Conservation (phyloP, 1,139 yeast species). For the Candida sp. region DNA sequence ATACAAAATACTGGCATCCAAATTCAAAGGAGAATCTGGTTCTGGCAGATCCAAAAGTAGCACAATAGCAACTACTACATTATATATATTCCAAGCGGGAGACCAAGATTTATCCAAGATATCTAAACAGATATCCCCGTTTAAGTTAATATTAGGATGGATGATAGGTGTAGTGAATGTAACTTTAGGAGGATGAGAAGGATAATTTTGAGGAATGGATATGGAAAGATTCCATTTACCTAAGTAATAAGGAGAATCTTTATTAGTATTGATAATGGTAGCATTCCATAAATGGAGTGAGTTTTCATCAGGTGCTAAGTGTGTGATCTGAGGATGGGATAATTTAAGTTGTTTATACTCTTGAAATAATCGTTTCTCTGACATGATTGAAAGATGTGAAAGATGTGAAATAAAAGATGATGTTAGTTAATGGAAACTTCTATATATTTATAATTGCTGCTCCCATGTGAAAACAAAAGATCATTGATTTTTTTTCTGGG, state of each 20-base stretch:
- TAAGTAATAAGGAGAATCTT: slow-evolving; percentile 39
- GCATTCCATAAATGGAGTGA: slow-evolving; percentile 61
- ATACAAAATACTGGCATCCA: slow-evolving; percentile 79
- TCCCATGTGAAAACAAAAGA: too few relatives aligned
- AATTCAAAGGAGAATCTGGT: slow-evolving; percentile 81
- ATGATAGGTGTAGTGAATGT: slow-evolving; percentile 54
- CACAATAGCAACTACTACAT: slow-evolving; percentile 69
- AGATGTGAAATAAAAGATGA: too few relatives aligned
- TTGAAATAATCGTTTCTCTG: slow-evolving; percentile 28
- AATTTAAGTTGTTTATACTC: slow-evolving; percentile 22
- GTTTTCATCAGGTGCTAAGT: slow-evolving; percentile 43
- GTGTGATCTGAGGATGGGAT: slow-evolving; percentile 34
- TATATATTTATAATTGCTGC: too few relatives aligned
- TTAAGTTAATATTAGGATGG: slow-evolving; percentile 71
- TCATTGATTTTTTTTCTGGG: too few relatives aligned
- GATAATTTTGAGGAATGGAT: slow-evolving; percentile 54
- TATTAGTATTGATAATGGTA: slow-evolving; percentile 50
- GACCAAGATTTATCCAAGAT: slow-evolving; percentile 71
- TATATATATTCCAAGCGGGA: slow-evolving; percentile 82
- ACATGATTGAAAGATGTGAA: slow-evolving; percentile 13
- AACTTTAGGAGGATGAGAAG: slow-evolving; percentile 66
- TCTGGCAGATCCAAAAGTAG: slow-evolving; percentile 74
- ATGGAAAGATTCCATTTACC: slow-evolving; percentile 61
- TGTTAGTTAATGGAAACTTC: too few relatives aligned
- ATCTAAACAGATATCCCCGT: slow-evolving; percentile 87